A percentile compares a stretch with the other conserved stretches of the same genome.
Evolutionary conservation across 108 stramenopile genomes (phyloP).

Genomic region (Skeletonema marinoi): DNA sequence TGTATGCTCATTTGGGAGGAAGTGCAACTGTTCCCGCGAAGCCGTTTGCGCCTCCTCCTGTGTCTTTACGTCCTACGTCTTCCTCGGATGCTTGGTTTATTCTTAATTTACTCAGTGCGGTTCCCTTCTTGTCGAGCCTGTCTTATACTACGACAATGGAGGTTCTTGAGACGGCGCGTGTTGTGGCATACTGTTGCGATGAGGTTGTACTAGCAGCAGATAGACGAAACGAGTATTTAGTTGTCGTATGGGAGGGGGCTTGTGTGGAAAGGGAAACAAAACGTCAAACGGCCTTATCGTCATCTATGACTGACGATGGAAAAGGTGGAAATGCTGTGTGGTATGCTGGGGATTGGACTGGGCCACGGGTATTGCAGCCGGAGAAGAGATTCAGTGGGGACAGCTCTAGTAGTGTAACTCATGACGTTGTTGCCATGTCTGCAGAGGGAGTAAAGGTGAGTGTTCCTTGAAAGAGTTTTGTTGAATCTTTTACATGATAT

Average conservation of each 20-base stretch:
- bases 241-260: slow-evolving; percentile 89
- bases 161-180: slow-evolving; percentile 79
- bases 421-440: slow-evolving; percentile 83
- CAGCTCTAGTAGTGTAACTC: slow-evolving; percentile 57
- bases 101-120: slow-evolving; percentile 77
- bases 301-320: background rate
- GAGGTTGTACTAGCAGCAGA: slow-evolving; percentile 69
- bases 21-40: background rate
- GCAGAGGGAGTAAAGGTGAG: slow-evolving; percentile 81
- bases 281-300: slow-evolving; percentile 2
- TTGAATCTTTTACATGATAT: background rate
- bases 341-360: slow-evolving; percentile 92
- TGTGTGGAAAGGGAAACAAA: slow-evolving; percentile 67
- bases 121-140: slow-evolving; percentile 86
- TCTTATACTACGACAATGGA: slow-evolving; percentile 86
- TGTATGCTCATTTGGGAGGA: slow-evolving; percentile 23
- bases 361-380: slow-evolving; percentile 82
- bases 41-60: slow-evolving; percentile 56
- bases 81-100: slow-evolving; percentile 92
- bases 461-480: background rate
- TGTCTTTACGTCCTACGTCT: slow-evolving; percentile 79
- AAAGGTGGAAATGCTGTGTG: slow-evolving; percentile 54
- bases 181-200: slow-evolving; percentile 64
- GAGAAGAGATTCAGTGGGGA: slow-evolving; percentile 76
- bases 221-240: slow-evolving; percentile 56